These are phyloP conservation scores for Metschnikowia amazonensis DNA, from an alignment of 805 yeast genomes.

Conservation along the genomic window DNA sequence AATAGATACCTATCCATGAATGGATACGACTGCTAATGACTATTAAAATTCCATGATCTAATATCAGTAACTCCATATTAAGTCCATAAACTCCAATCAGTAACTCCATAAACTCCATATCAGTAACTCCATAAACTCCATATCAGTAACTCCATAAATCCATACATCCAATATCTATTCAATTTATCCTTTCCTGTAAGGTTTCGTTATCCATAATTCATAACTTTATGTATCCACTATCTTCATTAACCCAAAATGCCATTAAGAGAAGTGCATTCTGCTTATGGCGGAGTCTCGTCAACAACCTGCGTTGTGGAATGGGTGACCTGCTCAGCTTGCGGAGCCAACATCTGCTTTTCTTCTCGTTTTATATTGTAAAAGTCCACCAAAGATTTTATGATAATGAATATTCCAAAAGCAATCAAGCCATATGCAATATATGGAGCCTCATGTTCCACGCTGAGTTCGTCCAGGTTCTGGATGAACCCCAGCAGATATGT, in stretches of 20 bases:
- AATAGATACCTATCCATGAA: background rate
- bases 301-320: conserved; percentile 15
- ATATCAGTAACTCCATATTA: too few relatives aligned
- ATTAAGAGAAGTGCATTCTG: too few relatives aligned
- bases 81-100: too few relatives aligned
- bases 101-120: too few relatives aligned
- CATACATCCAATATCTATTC: too few relatives aligned
- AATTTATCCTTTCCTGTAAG: too few relatives aligned
- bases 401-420: conserved; percentile 62
- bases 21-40: background rate
- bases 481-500: conserved; percentile 27
- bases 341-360: conserved; percentile 59
- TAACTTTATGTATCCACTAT: too few relatives aligned
- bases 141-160: too few relatives aligned
- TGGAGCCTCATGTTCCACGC: conserved; percentile 27
- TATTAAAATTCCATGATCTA: too few relatives aligned
- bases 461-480: conserved; percentile 28
- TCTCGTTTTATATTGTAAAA: conserved; percentile 71
- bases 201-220: too few relatives aligned
- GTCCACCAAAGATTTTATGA: conserved; percentile 65
- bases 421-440: conserved; percentile 61
- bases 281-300: conserved; percentile 7
- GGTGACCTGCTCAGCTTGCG: conserved; percentile 23
- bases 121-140: too few relatives aligned
- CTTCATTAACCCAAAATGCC: too few relatives aligned